A percentile compares a stretch with the other conserved stretches of the same genome.
Evolutionary conservation across 345 rosid genomes (phyloP).

Genomic region (Atalantia buxifolia): DNA sequence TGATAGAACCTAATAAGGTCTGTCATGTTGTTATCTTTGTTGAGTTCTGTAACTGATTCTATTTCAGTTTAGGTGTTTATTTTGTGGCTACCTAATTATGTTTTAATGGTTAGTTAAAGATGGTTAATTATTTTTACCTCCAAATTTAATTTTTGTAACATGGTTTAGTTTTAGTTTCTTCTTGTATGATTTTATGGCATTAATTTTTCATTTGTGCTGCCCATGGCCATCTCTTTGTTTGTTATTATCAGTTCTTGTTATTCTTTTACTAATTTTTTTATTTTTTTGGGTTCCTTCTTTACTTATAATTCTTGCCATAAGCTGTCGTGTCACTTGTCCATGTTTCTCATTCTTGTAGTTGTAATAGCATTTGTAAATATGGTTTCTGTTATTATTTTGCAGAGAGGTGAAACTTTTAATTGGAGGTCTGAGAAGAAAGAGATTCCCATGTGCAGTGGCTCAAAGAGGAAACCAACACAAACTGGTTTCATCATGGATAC

Average conservation of each 20-base stretch:
- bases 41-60: constrained; percentile 30
- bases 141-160: constrained; percentile 6
- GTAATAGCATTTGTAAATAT: constrained; percentile 23
- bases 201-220: not conserved
- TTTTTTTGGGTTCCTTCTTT: not conserved
- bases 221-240: not conserved
- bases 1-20: not conserved
- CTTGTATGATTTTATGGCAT: not conserved
- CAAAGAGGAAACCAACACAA: constrained; percentile 30
- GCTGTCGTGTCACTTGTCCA: not conserved
- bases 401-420: constrained; percentile 9
- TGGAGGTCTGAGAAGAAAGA: constrained; percentile 1
- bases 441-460: constrained; percentile 41
- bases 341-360: not conserved
- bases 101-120: constrained; percentile 11
- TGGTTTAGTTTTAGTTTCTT: not conserved
- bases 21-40: constrained; percentile 29
- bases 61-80: constrained; percentile 13
- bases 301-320: not conserved
- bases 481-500: constrained; percentile 30
- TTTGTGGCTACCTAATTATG: constrained; percentile 9
- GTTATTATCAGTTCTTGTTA: constrained; percentile 1
- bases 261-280: not conserved
- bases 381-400: constrained; percentile 15
- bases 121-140: constrained; percentile 3